These are phyloP conservation scores for Primulina eburnea DNA, from an alignment of 257 asterid species.

Conservation along the genomic window DNA sequence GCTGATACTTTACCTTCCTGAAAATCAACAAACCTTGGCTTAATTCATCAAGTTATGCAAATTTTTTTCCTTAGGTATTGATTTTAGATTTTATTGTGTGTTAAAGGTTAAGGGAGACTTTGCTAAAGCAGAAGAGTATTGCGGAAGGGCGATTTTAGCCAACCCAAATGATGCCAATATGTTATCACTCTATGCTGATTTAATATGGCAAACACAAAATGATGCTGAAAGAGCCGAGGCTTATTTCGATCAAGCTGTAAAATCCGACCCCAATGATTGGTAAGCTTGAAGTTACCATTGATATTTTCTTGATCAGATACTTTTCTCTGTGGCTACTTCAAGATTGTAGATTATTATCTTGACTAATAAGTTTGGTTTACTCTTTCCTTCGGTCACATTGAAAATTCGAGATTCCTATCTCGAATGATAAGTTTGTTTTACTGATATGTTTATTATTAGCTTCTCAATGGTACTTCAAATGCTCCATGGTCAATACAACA, in stretches of 20 bases:
- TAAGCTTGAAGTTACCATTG: conserved; percentile 15
- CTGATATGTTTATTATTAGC: neutral
- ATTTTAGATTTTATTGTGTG: conserved; percentile 13
- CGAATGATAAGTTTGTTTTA: neutral
- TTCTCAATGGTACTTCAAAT: neutral
- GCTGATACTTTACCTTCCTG: neutral
- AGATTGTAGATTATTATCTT: neutral
- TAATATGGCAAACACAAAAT: conserved; percentile 69
- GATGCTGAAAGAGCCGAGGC: conserved; percentile 68
- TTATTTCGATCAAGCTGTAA: conserved; percentile 77
- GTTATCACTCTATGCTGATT: conserved; percentile 76
- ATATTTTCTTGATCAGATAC: conserved; percentile 12
- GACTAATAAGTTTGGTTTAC: neutral
- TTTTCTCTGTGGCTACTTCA: conserved; percentile 8
- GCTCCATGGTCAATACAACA: neutral
- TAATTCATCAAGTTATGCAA: neutral
- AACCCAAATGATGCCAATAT: conserved; percentile 66
- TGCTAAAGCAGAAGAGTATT: conserved; percentile 80
- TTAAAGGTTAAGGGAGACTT: conserved; percentile 65
- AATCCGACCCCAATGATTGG: conserved; percentile 78
- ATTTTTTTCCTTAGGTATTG: neutral
- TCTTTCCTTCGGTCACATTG: neutral
- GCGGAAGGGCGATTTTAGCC: conserved; percentile 70
- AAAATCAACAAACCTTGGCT: neutral
- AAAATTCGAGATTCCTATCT: neutral